Evolutionary conservation across 805 yeast species (phyloP), one percentile per base, ranked within the genome.

Genomic region (Sugiyamaella smithiae): DNA sequence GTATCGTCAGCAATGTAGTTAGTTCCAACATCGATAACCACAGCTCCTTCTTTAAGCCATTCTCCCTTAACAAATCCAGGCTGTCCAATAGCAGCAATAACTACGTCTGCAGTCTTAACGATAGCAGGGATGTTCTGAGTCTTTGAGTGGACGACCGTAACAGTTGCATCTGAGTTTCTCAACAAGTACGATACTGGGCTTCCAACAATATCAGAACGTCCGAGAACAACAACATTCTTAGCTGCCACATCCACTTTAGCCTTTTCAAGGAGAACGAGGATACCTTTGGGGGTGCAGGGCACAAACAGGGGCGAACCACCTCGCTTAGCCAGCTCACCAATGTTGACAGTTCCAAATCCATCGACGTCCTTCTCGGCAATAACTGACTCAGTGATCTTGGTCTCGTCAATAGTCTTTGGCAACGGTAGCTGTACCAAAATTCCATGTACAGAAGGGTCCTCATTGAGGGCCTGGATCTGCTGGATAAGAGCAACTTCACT

Each of bases 171-270:
- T 53, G 78, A 79, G 54, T 84, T 81, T 60, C 85, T 82, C 62
- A 91, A 77, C 67, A 91, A 73, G 55, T 85, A 82, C 2, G 96
- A 84, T 11, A 91, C 88, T 26, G 99, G 99, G 45, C 85, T 82
- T 46, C 99, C 99, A 35, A 91, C 99, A 58, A 91, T 93, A 64
- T 93, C 97, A n/a, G 96, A 85, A 65, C 98, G 80, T 49, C 99
- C 98, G 53, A 93, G 74, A 20, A 91, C 98, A 48, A 88, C 95
- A 20, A 95, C 96, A 52, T 77, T 75, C 60, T 88, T 80, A 52
- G 97, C 97, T 19, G 80, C 65, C 51, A 88, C 69, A 17, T 71
- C 69, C 24, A 88, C 78, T 3, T 82, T 79, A 45, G 85, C 77
- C 56, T 83, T 76, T 56, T 82, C 76, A 61, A 91, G 74, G 61